Percentiles rank a stretch among this genome's conserved stretches.
Conservation (phyloP, 1,139 yeast genomes). For the Hanseniaspora uvarum region DNA sequence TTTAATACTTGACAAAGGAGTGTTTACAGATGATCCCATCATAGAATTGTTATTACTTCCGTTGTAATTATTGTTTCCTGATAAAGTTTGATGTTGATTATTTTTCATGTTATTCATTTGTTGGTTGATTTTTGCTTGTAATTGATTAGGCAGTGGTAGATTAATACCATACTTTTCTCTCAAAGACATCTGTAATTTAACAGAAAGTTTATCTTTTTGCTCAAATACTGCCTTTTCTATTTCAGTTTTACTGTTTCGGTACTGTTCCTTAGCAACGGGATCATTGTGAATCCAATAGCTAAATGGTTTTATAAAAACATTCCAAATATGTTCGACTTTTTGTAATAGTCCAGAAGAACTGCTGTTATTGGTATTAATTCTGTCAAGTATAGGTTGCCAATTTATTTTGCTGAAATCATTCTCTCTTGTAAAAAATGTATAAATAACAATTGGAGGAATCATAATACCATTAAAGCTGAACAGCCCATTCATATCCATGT, state of each 20-base stretch:
- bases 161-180: constrained; percentile 14
- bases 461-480: constrained; percentile 10
- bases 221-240: constrained; percentile 11
- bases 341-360: constrained; percentile 4
- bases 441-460: constrained; percentile 13
- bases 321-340: constrained; percentile 13
- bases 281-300: constrained; percentile 16
- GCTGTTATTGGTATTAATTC: not conserved
- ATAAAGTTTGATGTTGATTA: constrained; percentile 13
- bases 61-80: constrained; percentile 16
- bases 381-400: constrained; percentile 14
- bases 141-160: not conserved
- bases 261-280: constrained; percentile 10
- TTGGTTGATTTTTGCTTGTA: constrained; percentile 14
- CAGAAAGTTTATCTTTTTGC: constrained; percentile 12
- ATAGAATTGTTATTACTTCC: constrained; percentile 7
- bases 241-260: constrained; percentile 7
- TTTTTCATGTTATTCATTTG: constrained; percentile 7
- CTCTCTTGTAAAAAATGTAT: constrained; percentile 14
- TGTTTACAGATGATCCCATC: constrained; percentile 18
- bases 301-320: constrained; percentile 9
- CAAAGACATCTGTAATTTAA: constrained; percentile 8
- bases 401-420: constrained; percentile 14
- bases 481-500: not conserved
- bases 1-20: constrained; percentile 21